phyloP scores from a whole-genome alignment of 2,329 filamentous ascomycete genomes.

The Tolypocladium endophyticum region DNA sequence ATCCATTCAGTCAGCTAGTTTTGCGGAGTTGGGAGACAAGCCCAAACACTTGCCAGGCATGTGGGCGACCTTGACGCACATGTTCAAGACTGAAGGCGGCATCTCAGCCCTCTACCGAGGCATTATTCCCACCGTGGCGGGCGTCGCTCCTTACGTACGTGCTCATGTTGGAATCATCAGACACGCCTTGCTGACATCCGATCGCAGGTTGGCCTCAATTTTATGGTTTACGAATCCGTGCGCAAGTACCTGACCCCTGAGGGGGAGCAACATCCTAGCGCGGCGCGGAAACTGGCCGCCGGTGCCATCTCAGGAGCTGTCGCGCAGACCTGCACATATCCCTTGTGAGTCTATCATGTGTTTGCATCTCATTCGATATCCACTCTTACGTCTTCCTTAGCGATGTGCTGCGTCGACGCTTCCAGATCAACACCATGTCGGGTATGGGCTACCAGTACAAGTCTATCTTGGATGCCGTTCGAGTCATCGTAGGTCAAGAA shows the following conservation, averaged over 20 bases:
- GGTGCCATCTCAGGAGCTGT: conserved; percentile 93
- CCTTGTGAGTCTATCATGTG: conserved; percentile 57
- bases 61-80: conserved; percentile 70
- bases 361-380: no score
- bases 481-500: conserved; percentile 72
- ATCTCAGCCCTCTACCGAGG: conserved; percentile 80
- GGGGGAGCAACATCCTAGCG: conserved; percentile 72
- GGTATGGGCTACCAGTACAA: conserved; percentile 97
- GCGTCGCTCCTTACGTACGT: conserved; percentile 83
- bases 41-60: conserved; percentile 74
- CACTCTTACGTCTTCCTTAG: conserved; percentile 30
- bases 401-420: conserved; percentile 83
- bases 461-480: conserved; percentile 72
- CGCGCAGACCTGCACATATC: conserved; percentile 95
- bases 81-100: conserved; percentile 91
- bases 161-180: background rate
- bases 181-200: conserved; percentile 6
- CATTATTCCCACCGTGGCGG: conserved; percentile 86
- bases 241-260: conserved; percentile 77
- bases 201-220: conserved; percentile 81
- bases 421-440: conserved; percentile 98
- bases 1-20: conserved; percentile 97
- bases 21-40: conserved; percentile 59
- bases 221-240: conserved; percentile 94
- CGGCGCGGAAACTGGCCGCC: conserved; percentile 72